Evolutionary conservation across 495 filamentous ascomycete genomes (phyloP).

Genomic region (Clavariopsis aquatica): DNA sequence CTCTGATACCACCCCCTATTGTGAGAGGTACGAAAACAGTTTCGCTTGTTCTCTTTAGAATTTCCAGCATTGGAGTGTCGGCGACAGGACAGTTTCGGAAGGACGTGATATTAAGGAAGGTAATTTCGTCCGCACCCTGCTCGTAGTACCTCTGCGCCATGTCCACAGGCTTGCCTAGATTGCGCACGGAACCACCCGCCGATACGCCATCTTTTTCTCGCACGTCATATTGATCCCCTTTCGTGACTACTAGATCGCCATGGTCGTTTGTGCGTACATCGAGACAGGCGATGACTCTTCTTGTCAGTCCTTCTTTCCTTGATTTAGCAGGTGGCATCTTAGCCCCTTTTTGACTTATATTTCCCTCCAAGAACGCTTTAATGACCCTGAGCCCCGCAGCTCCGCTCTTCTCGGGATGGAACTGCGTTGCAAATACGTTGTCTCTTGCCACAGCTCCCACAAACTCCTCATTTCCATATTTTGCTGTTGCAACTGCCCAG

Average conservation of each 20-base stretch:
- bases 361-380: constrained; percentile 78
- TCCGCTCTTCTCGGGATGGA: constrained; percentile 97
- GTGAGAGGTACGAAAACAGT: constrained; percentile 98
- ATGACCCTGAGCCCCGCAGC: constrained; percentile 80
- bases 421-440: constrained; percentile 89
- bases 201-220: constrained; percentile 72
- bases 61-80: constrained; percentile 94
- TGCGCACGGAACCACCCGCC: constrained; percentile 75
- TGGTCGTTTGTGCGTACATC: constrained; percentile 96
- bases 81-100: constrained; percentile 92
- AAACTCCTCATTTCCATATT: constrained; percentile 87
- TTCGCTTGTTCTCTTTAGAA: constrained; percentile 78
- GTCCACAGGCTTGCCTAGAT: constrained; percentile 93
- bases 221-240: constrained; percentile 99
- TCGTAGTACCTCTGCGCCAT: constrained; percentile 94
- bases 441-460: constrained; percentile 84
- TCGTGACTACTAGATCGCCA: constrained; percentile 94
- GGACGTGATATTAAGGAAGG: constrained; percentile 96
- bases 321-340: constrained; percentile 30
- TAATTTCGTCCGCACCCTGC: constrained; percentile 94
- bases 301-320: constrained; percentile 68
- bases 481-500: constrained; percentile 85
- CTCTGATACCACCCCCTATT: constrained; percentile 90
- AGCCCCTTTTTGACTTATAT: constrained; percentile 51
- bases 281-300: constrained; percentile 89